phyloP scores from a whole-genome alignment of 306 rosid species.

The Psophocarpus tetragonolobus region DNA sequence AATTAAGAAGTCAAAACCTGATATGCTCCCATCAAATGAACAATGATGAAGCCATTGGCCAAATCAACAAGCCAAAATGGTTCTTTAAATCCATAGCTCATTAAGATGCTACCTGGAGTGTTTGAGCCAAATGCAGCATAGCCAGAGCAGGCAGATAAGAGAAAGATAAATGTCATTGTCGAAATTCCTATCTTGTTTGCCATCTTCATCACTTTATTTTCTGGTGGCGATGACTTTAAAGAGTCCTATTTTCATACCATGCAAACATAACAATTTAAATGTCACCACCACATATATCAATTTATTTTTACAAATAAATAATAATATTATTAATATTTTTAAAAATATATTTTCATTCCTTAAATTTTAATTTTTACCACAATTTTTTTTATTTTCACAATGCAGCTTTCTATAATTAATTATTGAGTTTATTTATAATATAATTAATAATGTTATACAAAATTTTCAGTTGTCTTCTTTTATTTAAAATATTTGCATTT shows the following conservation, averaged over 20 bases:
- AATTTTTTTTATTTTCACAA: no score
- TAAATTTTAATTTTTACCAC: no score
- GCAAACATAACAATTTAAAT: no score
- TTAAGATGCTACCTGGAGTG: neutral
- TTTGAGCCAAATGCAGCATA: constrained; percentile 63
- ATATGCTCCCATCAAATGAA: neutral
- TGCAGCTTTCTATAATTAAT: no score
- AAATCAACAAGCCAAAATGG: neutral
- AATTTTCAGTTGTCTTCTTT: no score
- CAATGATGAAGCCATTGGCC: neutral
- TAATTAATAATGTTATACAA: no score
- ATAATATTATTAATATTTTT: no score
- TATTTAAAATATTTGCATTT: no score
- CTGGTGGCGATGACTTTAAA: constrained; percentile 59
- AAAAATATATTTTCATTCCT: no score
- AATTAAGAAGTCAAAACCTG: neutral
- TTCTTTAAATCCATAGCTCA: neutral
- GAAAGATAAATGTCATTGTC: constrained; percentile 51
- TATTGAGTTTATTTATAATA: no score
- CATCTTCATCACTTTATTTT: constrained; percentile 68
- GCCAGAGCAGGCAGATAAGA: constrained; percentile 46
- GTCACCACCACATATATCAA: no score
- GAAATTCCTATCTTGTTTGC: constrained; percentile 46
- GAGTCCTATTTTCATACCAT: constrained; percentile 49
- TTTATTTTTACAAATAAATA: no score